Percentiles rank a stretch among this genome's conserved stretches.
phyloP scores from a whole-genome alignment of 768 basidiomycete genomes.

The Podaxis mareebaensis region DNA sequence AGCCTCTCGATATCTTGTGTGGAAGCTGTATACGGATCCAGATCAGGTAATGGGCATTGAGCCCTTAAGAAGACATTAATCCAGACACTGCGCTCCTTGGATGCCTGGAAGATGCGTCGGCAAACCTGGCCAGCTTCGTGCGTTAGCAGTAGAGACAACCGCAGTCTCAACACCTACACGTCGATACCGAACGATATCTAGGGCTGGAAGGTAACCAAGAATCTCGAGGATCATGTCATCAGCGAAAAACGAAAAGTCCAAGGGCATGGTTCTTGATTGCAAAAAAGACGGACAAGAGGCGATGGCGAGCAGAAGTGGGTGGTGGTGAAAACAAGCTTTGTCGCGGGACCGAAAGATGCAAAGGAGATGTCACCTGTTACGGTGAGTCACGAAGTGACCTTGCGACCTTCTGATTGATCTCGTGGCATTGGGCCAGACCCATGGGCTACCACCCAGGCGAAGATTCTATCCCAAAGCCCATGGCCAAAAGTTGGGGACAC shows the following conservation, averaged over 20 bases:
- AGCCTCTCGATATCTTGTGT: slow-evolving; percentile 3
- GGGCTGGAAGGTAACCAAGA: slow-evolving; percentile 12
- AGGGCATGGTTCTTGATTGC: neutral
- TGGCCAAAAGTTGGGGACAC: too few species aligned
- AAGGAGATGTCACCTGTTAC: neutral
- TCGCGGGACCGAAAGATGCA: neutral
- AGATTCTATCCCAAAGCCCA: too few species aligned
- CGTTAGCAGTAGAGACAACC: neutral
- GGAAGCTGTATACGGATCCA: neutral
- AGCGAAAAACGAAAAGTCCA: slow-evolving; percentile 10
- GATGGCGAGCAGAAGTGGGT: neutral
- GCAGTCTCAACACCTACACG: neutral
- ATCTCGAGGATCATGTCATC: slow-evolving; percentile 12
- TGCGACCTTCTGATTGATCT: too few species aligned
- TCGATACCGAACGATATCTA: slow-evolving; percentile 8
- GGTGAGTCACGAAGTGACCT: too few species aligned
- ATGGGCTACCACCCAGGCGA: too few species aligned
- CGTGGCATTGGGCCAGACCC: too few species aligned
- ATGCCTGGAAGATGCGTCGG: slow-evolving; percentile 7
- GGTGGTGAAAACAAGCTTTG: neutral
- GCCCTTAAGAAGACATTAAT: slow-evolving; percentile 7
- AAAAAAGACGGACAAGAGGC: neutral
- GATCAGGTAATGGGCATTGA: neutral
- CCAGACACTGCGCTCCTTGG: slow-evolving; percentile 11
- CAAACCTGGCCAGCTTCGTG: slow-evolving; percentile 1